phyloP scores from a whole-genome alignment of 148 eudicot species.

The Chenopodium formosanum region DNA sequence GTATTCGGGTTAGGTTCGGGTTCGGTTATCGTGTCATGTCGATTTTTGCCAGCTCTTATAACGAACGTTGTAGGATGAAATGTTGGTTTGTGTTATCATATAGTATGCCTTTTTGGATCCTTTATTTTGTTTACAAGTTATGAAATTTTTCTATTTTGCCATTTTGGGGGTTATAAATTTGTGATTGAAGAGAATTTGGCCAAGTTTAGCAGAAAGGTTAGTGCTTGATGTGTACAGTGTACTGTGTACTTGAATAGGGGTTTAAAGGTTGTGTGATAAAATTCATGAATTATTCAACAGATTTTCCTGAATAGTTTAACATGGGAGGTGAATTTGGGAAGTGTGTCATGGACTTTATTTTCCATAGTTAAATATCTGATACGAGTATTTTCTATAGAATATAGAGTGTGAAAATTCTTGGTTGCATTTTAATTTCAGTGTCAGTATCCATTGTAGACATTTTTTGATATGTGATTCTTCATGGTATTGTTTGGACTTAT shows the following conservation, averaged over 20 bases:
- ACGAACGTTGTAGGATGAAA: too few relatives aligned
- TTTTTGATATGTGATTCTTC: neutral
- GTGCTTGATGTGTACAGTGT: neutral
- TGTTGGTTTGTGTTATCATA: neutral
- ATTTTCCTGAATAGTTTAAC: neutral
- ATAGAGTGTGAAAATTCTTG: neutral
- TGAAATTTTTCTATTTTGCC: neutral
- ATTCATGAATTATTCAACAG: neutral
- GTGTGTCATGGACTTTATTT: neutral
- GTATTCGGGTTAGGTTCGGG: neutral
- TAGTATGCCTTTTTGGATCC: neutral
- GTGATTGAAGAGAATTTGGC: neutral
- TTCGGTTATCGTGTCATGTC: neutral
- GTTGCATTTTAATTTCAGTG: neutral
- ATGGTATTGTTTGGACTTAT: neutral
- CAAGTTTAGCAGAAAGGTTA: neutral
- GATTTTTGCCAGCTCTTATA: neutral
- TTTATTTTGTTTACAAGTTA: neutral
- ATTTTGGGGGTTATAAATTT: neutral
- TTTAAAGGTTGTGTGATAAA: neutral
- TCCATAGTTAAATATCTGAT: neutral
- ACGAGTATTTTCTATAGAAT: neutral
- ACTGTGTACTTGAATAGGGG: neutral
- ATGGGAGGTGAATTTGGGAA: neutral
- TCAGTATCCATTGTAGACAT: neutral